A percentile compares a stretch with the other conserved stretches of the same genome.
These are phyloP conservation scores for Saturnispora serradocipensis DNA, from an alignment of 805 yeast species.

Conservation along the genomic window DNA sequence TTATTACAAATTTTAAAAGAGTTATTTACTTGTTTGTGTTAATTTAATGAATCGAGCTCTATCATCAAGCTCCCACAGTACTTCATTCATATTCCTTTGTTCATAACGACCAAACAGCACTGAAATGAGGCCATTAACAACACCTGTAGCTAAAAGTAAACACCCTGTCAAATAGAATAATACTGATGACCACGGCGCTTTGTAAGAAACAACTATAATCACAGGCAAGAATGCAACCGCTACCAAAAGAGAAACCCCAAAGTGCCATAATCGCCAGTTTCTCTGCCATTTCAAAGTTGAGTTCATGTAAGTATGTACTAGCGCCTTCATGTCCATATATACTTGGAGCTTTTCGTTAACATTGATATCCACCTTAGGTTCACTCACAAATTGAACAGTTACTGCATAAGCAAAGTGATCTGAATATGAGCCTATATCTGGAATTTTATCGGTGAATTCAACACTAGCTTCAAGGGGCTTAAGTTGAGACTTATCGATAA, in stretches of 20 bases:
- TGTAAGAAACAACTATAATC: slow-evolving; percentile 47
- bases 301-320: slow-evolving; percentile 37
- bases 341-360: slow-evolving; percentile 21
- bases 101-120: slow-evolving; percentile 76
- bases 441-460: slow-evolving; percentile 60
- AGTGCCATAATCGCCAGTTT: slow-evolving; percentile 57
- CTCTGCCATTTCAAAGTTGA: slow-evolving; percentile 52
- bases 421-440: slow-evolving; percentile 66
- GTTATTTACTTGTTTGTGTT: not conserved
- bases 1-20: not conserved
- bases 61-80: slow-evolving; percentile 52
- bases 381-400: slow-evolving; percentile 23
- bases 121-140: slow-evolving; percentile 69
- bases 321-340: slow-evolving; percentile 40
- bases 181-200: slow-evolving; percentile 56
- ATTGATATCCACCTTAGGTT: not conserved
- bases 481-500: slow-evolving; percentile 52
- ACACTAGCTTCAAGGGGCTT: slow-evolving; percentile 57
- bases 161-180: slow-evolving; percentile 50
- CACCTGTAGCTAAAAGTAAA: slow-evolving; percentile 54
- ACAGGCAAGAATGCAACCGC: slow-evolving; percentile 46
- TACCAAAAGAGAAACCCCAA: slow-evolving; percentile 43
- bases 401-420: slow-evolving; percentile 85
- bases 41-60: slow-evolving; percentile 10
- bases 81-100: slow-evolving; percentile 66